Percentiles rank a stretch among this genome's conserved stretches.
Evolutionary conservation across 2,329 filamentous ascomycete genomes (phyloP).

Genomic region (Chrysoporthe puriensis): DNA sequence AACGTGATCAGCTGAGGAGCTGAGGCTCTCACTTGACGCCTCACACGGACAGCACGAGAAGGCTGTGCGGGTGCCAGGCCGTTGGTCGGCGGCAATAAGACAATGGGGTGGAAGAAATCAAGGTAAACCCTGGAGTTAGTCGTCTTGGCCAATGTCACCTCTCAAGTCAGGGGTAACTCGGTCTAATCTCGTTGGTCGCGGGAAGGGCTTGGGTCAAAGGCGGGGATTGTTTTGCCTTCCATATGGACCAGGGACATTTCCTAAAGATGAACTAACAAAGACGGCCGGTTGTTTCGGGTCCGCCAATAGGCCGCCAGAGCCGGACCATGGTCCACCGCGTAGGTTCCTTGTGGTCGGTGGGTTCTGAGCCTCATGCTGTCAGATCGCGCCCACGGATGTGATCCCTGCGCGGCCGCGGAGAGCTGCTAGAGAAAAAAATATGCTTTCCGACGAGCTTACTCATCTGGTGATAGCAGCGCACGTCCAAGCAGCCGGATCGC

Average conservation of each 20-base stretch:
- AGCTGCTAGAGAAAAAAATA: neutral
- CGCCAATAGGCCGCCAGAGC: neutral
- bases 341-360: neutral
- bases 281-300: constrained; percentile 12
- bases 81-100: constrained; percentile 1
- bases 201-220: neutral
- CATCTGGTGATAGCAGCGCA: neutral
- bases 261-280: neutral
- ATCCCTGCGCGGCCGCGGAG: neutral
- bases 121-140: neutral
- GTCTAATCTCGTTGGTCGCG: neutral
- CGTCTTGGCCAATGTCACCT: neutral
- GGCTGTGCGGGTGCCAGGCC: neutral
- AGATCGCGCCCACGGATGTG: neutral
- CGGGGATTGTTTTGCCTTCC: neutral
- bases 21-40: neutral
- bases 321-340: constrained; percentile 22
- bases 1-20: neutral
- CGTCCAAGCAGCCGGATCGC: neutral
- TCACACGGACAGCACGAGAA: neutral
- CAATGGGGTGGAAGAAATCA: neutral
- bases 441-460: neutral
- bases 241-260: constrained; percentile 5
- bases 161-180: constrained; percentile 17
- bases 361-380: neutral